phyloP scores from a whole-genome alignment of 257 asterid species.

The Fraxinus americana region DNA sequence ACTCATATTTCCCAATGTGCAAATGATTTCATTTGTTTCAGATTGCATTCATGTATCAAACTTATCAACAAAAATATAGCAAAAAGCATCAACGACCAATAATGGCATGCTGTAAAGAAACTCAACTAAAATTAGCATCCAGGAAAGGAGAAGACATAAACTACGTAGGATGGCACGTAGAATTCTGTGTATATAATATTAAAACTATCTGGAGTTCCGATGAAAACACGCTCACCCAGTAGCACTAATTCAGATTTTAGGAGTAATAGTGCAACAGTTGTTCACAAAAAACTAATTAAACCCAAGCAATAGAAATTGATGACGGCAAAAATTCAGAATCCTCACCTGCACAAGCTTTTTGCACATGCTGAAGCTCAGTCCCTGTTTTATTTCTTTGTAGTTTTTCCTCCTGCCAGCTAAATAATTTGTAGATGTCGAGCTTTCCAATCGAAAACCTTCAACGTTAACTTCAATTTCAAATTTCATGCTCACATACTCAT shows the following conservation, averaged over 20 bases:
- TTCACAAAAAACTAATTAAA: not conserved
- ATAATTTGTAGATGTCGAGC: not conserved
- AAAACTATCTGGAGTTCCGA: not conserved
- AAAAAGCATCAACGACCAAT: not conserved
- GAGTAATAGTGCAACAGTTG: not conserved
- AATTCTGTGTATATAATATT: not conserved
- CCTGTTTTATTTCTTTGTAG: slow-evolving; percentile 11
- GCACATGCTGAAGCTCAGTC: slow-evolving; percentile 85
- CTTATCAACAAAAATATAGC: not conserved
- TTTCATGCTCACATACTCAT: slow-evolving; percentile 51
- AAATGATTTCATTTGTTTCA: slow-evolving; percentile 1
- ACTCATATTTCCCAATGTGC: not conserved
- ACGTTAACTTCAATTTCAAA: slow-evolving; percentile 37
- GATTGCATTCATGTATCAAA: not conserved
- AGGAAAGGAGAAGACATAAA: not conserved
- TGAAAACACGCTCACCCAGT: not conserved
- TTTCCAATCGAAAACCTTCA: not conserved
- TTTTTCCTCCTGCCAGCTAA: slow-evolving; percentile 56
- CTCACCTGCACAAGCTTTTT: slow-evolving; percentile 83
- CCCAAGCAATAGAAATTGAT: not conserved
- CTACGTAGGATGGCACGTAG: not conserved
- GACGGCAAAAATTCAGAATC: not conserved
- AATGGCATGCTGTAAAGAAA: not conserved
- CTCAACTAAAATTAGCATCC: not conserved
- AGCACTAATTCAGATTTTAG: not conserved